Evolutionary conservation across 257 asterid species (phyloP), one percentile per base, ranked within the genome.

Genomic region (Perilla frutescens): DNA sequence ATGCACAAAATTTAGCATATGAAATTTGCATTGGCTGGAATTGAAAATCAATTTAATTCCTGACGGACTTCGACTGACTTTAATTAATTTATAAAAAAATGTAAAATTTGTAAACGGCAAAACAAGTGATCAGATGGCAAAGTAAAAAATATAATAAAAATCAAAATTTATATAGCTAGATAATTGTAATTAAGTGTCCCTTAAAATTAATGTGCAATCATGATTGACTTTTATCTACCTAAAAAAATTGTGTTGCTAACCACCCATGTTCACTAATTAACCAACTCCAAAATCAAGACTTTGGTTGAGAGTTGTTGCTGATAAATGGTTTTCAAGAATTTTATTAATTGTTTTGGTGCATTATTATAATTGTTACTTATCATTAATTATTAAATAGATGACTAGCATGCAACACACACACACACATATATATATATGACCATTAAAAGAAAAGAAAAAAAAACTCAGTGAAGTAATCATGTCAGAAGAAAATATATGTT

Each of bases 221-320:
- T 73, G 76, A 73, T 73, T 53, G 43, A 43, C 26, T 78, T 6
- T 40, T 44, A 11, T 40, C 58, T 53, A 78, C 62, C 80, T 62
- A 68, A 68, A 72, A 48, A 20, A 9, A 2, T 72, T 59, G 32
- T 50, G 71, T 67, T 72, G 45, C 70, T 72, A 76, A 81, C 84
- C 45, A 81, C 73, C 70, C 44, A 39, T 61, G 60, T 76, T 66
- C 61, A 48, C 66, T 69, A 36, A 45, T 66, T 54, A 54, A 44
- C 78, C 64, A 78, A 69, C 75, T 29, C 56, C 48, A 66, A 74
- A 40, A 34, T 58, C 44, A 50, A 65, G 14, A 8, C 49, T 34
- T 65, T 51, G 77, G 82, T 81, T 12, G 62, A 66, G 59, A 58
- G 73, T 73, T 45, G 82, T 54, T 71, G 40, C 36, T 66, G 62